Conservation (phyloP, 306 rosid species). For the Cucurbita maxima region DNA sequence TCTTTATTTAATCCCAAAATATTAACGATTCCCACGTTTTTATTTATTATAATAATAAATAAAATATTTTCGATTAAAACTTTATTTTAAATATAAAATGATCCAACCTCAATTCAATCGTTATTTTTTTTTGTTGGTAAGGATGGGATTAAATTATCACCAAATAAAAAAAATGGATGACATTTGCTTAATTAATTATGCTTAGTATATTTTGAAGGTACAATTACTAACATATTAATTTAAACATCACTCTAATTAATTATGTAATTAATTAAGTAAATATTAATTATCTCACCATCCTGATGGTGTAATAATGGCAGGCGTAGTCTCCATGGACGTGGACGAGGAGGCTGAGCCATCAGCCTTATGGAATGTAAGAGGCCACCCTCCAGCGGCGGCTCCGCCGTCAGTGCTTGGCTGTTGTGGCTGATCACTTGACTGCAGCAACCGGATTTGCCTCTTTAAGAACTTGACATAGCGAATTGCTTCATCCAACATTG, state of each 20-base stretch:
- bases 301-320: neutral
- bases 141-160: too few species aligned
- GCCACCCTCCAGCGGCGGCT: constrained; percentile 1
- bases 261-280: neutral
- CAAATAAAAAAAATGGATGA: neutral
- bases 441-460: constrained; percentile 64
- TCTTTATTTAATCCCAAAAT: too few species aligned
- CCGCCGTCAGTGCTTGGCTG: constrained; percentile 1
- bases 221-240: neutral
- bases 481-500: constrained; percentile 92
- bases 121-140: too few species aligned
- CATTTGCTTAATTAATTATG: neutral
- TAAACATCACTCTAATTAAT: neutral
- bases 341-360: neutral
- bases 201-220: neutral
- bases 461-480: constrained; percentile 84
- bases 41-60: neutral
- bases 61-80: too few species aligned
- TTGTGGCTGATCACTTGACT: constrained; percentile 21
- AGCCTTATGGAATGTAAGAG: neutral
- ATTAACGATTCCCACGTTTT: too few species aligned
- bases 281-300: constrained; percentile 1
- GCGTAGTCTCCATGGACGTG: constrained; percentile 1
- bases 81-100: too few species aligned
- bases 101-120: too few species aligned